Conservation (phyloP, 805 yeast genomes). For the Metschnikowia proteae region DNA sequence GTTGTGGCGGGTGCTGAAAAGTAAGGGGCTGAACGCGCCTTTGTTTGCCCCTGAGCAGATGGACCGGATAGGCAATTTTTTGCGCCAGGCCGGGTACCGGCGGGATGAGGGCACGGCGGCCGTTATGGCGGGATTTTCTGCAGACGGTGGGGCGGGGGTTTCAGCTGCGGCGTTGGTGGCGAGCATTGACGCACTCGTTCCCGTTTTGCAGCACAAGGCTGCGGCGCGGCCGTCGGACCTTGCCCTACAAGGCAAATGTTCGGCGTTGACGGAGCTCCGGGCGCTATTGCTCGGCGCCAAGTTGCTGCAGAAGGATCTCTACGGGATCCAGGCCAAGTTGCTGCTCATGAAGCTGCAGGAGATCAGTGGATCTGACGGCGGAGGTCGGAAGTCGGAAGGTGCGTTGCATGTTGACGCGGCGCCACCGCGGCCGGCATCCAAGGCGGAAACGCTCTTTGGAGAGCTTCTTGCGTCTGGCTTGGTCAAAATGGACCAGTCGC, state of each 20-base stretch:
- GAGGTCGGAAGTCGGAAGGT: conserved; percentile 2
- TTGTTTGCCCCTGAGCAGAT: conserved; percentile 71
- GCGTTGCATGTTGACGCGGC: conserved; percentile 4
- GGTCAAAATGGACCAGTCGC: conserved; percentile 38
- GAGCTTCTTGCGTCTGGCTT: conserved; percentile 36
- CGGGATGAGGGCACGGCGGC: conserved; percentile 5
- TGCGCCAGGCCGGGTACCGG: conserved; percentile 37
- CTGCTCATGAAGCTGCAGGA: conserved; percentile 28
- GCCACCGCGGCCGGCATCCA: conserved; percentile 12
- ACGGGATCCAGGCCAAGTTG: conserved; percentile 37
- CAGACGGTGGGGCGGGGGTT: not conserved
- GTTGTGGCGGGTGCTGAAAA: conserved; percentile 78
- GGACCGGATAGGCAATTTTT: conserved; percentile 67
- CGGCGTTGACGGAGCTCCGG: conserved; percentile 44
- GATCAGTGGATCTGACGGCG: not conserved
- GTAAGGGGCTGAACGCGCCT: conserved; percentile 56
- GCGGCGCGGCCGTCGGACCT: conserved; percentile 30
- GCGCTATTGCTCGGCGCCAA: conserved; percentile 35
- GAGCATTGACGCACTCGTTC: conserved; percentile 37
- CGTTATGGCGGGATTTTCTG: not conserved
- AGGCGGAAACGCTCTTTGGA: conserved; percentile 31
- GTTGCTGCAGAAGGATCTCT: conserved; percentile 33
- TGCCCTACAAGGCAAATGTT: conserved; percentile 42
- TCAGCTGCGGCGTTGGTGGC: conserved; percentile 21
- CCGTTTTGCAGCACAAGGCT: conserved; percentile 41